These are phyloP conservation scores for Penicillium chermesinum DNA, from an alignment of 495 filamentous ascomycete genomes.

Conservation along the genomic window DNA sequence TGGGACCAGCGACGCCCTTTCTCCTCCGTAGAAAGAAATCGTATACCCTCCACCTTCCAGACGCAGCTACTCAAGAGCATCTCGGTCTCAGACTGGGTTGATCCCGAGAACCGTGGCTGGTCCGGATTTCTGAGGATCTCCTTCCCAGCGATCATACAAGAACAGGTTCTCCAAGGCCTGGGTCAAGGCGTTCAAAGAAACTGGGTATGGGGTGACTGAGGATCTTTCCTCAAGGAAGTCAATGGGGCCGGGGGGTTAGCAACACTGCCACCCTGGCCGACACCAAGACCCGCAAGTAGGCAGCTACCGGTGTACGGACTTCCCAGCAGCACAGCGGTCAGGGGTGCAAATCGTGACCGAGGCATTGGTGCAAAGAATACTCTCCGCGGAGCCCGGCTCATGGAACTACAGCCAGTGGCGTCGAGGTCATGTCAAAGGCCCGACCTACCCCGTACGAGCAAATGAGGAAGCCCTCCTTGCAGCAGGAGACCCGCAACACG, in stretches of 20 bases:
- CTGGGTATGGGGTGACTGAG: slow-evolving; percentile 25
- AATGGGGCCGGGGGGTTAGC: slow-evolving; percentile 31
- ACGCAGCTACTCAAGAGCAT: background rate
- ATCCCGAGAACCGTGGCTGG: slow-evolving; percentile 9
- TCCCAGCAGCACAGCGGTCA: slow-evolving; percentile 33
- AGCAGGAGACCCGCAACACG: slow-evolving; percentile 42
- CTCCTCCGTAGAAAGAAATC: slow-evolving; percentile 1
- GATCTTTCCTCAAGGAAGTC: slow-evolving; percentile 36
- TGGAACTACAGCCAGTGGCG: slow-evolving; percentile 3
- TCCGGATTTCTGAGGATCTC: slow-evolving; percentile 18
- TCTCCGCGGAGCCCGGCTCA: slow-evolving; percentile 13
- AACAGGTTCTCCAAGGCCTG: slow-evolving; percentile 18
- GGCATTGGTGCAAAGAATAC: slow-evolving; percentile 33
- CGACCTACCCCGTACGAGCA: slow-evolving; percentile 13
- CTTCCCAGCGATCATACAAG: slow-evolving; percentile 11
- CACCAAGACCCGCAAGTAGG: slow-evolving; percentile 43
- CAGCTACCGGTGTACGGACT: slow-evolving; percentile 20
- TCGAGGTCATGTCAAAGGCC: background rate
- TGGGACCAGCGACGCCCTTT: slow-evolving; percentile 48
- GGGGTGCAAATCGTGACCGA: slow-evolving; percentile 32
- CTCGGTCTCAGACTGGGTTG: slow-evolving; percentile 14
- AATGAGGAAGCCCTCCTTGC: slow-evolving; percentile 39
- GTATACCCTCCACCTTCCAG: background rate
- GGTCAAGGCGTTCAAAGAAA: slow-evolving; percentile 16
- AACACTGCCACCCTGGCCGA: slow-evolving; percentile 10